Base-by-base conservation (phyloP, 306 rosid genomes). In the Rosa persica region DNA sequence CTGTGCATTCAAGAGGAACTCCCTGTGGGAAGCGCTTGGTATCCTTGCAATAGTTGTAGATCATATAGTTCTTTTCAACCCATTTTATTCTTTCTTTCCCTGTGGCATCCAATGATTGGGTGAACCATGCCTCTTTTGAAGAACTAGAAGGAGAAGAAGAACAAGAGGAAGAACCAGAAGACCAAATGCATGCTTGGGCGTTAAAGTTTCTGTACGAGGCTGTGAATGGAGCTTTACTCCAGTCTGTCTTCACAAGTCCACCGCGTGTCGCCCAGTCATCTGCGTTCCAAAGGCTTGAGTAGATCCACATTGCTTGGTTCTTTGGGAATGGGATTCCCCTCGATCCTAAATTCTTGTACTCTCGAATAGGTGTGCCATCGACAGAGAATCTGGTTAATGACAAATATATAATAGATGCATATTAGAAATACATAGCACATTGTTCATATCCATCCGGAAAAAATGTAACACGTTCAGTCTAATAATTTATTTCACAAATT, bases 221-320 rank as follows among this genome's bases (percentile, higher is more conserved):
- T 3, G 88, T 90, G 83, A 90, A 90, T n/a, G 92, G 94, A 11
- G 94, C 88, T 77, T 86, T 65, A 73, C 77, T 76, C 94, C 94
- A 90, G 83, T 90, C 94, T 0, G 90, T 86, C 66, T 86, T 88
- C 73, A 86, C 92, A 7, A 79, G 79, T 12, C 94, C 94, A 12
- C 94, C 94, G 16, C 90, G 86, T 67, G 94, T 90, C 30, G 90
- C 94, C 94, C 92, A 90, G 52, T 88, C 77, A 25, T 88, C 90
- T 0, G 90, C 92, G 15, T 90, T 65, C 90, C 90, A 90, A 0
- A 90, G 86, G 68, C 90, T 90, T 7, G 90, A 87, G 74, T 77
- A 83, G 85, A 90, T 34, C 80, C 81, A 66, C 95, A 88, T 88
- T 12, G 92, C 83, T 78, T 90, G 95, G 39, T 55, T 79, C 58